Evolutionary conservation across 164 flowering plant genomes (phyloP), one percentile per base, ranked within the genome.

Genomic region (Magnolia kwangsiensis): DNA sequence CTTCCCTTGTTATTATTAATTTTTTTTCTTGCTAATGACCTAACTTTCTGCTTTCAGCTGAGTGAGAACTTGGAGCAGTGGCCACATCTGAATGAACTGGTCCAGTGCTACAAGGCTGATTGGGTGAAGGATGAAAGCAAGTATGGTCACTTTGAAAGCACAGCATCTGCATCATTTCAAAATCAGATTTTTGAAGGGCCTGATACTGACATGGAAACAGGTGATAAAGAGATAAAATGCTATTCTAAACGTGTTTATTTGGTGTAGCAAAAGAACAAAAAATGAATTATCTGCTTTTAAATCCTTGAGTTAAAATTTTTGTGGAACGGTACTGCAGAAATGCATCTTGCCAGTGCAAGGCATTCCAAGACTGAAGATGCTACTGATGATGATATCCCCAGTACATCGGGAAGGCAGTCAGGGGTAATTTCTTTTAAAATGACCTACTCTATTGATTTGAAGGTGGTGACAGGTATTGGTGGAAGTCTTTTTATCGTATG

Each of bases 191-290:
- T 88, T 83, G 99, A 96, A 84, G 99, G 95, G 37, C 97, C 97
- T 76, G 98, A 96, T 76, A 96, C 99, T 23, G 99, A 96, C 79
- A 85, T 91, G 64, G 98, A 96, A 88, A 96, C 97, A 76, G 99
- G 99, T 91, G 74, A 73, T 75, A 70, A 50, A 37, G 61, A 23
- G 37, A 75, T 51, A 37, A 23, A 63, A 31, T 31, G 19, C 51
- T 77, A 2, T 51, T 37, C 19, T 74, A 1, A 14, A 23, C 7
- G 18, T 55, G 4, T 61, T 61, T 31, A 11, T 29, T 51, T 51
- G 37, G 10, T 7, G 20, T 72, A 5, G 6, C 37, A 31, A 23
- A 50, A 55, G 45, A 27, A 29, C 29, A 20, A 37, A 73, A 37
- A 27, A 16, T 8, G 58, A 16, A 5, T 58, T 1, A 8, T 19